Evolutionary conservation across 805 yeast species (phyloP), one percentile per base, ranked within the genome.

Genomic region (Grigorovia yakushimaensis): DNA sequence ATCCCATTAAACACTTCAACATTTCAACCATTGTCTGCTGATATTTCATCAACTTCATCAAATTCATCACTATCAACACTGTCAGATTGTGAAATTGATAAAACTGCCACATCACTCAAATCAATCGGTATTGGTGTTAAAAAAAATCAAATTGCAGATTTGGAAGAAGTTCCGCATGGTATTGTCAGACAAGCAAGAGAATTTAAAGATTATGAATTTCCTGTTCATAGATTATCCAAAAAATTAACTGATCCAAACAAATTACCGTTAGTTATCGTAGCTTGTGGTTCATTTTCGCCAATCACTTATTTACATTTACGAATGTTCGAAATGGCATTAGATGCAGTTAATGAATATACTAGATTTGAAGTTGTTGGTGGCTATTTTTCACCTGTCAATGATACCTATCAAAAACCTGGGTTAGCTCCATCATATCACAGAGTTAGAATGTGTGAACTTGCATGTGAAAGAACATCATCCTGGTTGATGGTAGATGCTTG

Each of bases 401-500:
- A 91, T 61, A 88, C 88, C 65, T 93, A 93, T 70, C 81, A 82
- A 61, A 93, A 93, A 66, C 88, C 87, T 40, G 98, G 98, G 0
- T 71, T 93, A 46, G 98, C 98, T 0, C 80, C 86, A 0, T 74
- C 97, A 0, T 74, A 73, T 51, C 96, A 93, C 65, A 77, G 98
- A 49, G 98, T 93, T 10, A 74, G 98, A 46, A 93, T 93, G 98
- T 88, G 98, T 67, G 98, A 93, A 64, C 73, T 93, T 60, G 98
- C 97, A 0, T 89, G 98, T 66, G 98, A 93, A 62, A 75, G 98
- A 59, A 93, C 98, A 0, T 81, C 93, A 4, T 81, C 91, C 23
- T 93, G 98, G 98, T 73, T 93, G 38, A 93, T 93, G 98, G 98
- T 93, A 24, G 98, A 93, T 65, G 97, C 98, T 1, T 93, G 98